A percentile compares a stretch with the other conserved stretches of the same genome.
Evolutionary conservation across 768 basidiomycete genomes (phyloP).

Genomic region (Termitomyces sp.): DNA sequence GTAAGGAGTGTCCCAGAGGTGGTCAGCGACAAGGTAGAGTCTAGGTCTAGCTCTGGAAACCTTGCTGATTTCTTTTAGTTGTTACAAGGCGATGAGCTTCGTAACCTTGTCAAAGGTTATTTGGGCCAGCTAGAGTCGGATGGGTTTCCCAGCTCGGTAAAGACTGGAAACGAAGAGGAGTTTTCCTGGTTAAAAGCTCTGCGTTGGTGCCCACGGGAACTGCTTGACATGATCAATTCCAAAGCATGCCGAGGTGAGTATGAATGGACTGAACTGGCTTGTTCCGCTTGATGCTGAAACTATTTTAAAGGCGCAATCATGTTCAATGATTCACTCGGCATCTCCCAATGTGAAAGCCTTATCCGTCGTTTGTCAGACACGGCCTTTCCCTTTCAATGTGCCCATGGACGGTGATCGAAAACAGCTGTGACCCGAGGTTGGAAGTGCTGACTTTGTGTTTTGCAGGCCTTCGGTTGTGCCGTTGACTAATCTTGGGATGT

Average conservation of each 20-base stretch:
- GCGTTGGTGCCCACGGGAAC: conserved; percentile 75
- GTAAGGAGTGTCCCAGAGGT: conserved; percentile 64
- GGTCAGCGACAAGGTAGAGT: conserved; percentile 68
- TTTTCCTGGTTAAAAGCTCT: conserved; percentile 66
- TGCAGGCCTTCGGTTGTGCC: conserved; percentile 38
- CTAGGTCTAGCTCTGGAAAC: conserved; percentile 15
- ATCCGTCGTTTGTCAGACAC: conserved; percentile 65
- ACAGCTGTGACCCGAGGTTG: background rate
- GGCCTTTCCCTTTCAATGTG: conserved; percentile 90
- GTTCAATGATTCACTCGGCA: conserved; percentile 82
- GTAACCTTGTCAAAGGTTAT: conserved; percentile 69
- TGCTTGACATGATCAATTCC: conserved; percentile 86
- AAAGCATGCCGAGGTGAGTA: conserved; percentile 88
- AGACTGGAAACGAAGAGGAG: conserved; percentile 16
- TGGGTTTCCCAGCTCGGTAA: conserved; percentile 16
- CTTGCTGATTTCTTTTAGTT: conserved; percentile 35
- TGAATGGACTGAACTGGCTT: background rate
- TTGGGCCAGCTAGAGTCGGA: conserved; percentile 57
- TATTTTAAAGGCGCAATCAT: conserved; percentile 79
- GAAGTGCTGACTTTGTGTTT: background rate
- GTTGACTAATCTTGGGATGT: conserved; percentile 23
- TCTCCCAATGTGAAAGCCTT: conserved; percentile 65
- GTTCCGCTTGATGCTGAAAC: background rate
- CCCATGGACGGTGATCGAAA: conserved; percentile 75
- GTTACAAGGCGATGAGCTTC: conserved; percentile 65